These are phyloP conservation scores for Phaeosphaeriaceae sp. DNA, from an alignment of 2,329 filamentous ascomycete species.

Conservation along the genomic window DNA sequence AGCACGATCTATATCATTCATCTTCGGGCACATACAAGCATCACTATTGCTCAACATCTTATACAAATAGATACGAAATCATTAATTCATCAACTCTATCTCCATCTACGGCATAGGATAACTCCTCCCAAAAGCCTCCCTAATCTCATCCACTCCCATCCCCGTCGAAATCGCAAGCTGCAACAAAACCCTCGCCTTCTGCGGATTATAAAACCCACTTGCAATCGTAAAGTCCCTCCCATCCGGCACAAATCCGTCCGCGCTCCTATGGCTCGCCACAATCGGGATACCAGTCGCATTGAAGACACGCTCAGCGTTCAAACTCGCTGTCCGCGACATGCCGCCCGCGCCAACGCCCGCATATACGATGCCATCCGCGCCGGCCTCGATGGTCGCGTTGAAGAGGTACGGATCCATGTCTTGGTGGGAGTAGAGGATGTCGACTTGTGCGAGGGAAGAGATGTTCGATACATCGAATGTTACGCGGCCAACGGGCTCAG, in stretches of 20 bases:
- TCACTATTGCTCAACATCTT: no score
- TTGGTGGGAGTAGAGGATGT: conserved; percentile 65
- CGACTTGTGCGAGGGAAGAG: conserved; percentile 63
- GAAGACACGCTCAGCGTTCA: conserved; percentile 55
- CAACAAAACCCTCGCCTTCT: conserved; percentile 63
- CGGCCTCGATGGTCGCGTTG: conserved; percentile 57
- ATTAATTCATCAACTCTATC: no score
- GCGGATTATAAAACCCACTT: conserved; percentile 63
- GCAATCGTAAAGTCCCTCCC: conserved; percentile 48
- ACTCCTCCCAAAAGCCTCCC: conserved; percentile 41
- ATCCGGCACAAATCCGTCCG: conserved; percentile 61
- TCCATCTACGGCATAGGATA: conserved; percentile 30
- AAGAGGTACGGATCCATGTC: conserved; percentile 60
- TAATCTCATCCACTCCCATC: conserved; percentile 55
- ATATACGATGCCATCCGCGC: conserved; percentile 64
- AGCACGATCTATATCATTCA: no score
- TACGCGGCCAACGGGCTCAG: conserved; percentile 54
- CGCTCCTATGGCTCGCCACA: conserved; percentile 61
- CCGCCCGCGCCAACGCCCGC: conserved; percentile 65
- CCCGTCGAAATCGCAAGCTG: conserved; percentile 46
- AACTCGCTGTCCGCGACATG: conserved; percentile 37
- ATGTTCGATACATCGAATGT: conserved; percentile 49
- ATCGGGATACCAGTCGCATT: conserved; percentile 58
- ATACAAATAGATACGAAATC: no score
- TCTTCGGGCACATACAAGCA: no score